Evolutionary conservation across 2,329 filamentous ascomycete genomes (phyloP), one percentile per base, ranked within the genome.

Genomic region (Aspergillus spinulosporus): DNA sequence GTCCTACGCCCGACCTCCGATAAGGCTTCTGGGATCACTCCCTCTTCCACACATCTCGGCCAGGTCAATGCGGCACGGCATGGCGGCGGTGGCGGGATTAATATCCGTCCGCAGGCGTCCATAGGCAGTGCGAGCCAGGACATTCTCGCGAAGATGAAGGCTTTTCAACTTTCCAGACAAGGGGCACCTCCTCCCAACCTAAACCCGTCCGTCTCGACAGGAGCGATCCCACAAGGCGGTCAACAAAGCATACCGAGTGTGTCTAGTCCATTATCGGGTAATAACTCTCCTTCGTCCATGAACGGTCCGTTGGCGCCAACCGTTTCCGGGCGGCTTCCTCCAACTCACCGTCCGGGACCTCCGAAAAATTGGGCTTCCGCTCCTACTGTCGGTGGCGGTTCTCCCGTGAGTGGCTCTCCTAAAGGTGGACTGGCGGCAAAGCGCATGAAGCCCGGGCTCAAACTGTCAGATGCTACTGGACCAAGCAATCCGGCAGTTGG

Each of bases 21-120:
- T 54, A 48, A 60, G 31, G n/a, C 60, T 2, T 56, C 61, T 4
- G 61, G 65, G 56, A 92, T 96, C 85, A 90, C 84, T 54, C 77
- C 88, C 5, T 92, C 86, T n/a, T 96, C 92, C n/a, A 94, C 88
- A 29, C 87, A 90, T 40, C 79, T 92, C 3, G 91, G 91, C 40
- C 83, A 89, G 56, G 78, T 96, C 66, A 91, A 87, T 72, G 84
- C 85, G 48, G 85, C 85, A 39, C 78, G 86, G 61, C 78, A 84
- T 66, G 70, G 68, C 31, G 65, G 59, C n/a, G 60, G 62, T 21
- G 21, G 21, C 21, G 21, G 21, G 21, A 57, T 66, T n/a, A 56
- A 66, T 49, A 57, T 62, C 36, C 70, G 66, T 12, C 66, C 62
- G 4, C 65, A 65, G 8, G 59, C 71, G 5, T 73, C 72, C 3